Base-by-base conservation (phyloP, 139 green algal species). In the Zygnema cylindricum region DNA sequence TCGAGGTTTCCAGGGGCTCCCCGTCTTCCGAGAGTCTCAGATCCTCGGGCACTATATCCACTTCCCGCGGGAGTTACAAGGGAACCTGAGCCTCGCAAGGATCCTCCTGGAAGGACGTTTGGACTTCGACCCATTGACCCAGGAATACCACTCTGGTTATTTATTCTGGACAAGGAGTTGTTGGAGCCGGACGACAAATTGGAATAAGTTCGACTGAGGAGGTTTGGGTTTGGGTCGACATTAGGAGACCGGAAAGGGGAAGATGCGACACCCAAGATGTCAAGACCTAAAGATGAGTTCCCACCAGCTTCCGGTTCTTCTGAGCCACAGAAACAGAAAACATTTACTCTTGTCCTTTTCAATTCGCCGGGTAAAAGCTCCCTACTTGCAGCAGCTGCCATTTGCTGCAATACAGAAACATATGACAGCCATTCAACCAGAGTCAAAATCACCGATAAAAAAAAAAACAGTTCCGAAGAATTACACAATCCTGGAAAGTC, bases 331-430 rank as follows among this genome's bases (percentile, higher is more conserved):
- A 91, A 91, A 81, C 86, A 91, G 55, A 91, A 43, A 0, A 91
- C 86, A 55, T 91, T 91, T 23, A 91, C 75, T 22, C 42, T 77
- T 22, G 86, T 91, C n/a, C 86, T 81, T 54, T 35, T 1, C 63
- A 91, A 78, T 69, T 91, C 86, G 22, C 33, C 38, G 0, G 85
- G 54, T 32, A 90, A 79, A 35, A 90, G 36, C 2, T 88, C 83
- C 22, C 40, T 57, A 43, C 69, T 85, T 42, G 82, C 32, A 2
- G 42, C 63, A 22, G 63, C 69, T 36, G 83, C 83, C 36, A 88
- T 88, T 22, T 36, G 40, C 83, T 88, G 83, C 21, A 36, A 36
- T n/a, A 1, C 30, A 33, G 1, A 33, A 1, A 33, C 32, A 23
- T 63, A 7, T 16, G 7, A 63, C 16, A 63, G 49, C 49, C 49